Conservation (phyloP, 371 early-diverging fungal genomes). For the Lichtheimia corymbifera region DNA sequence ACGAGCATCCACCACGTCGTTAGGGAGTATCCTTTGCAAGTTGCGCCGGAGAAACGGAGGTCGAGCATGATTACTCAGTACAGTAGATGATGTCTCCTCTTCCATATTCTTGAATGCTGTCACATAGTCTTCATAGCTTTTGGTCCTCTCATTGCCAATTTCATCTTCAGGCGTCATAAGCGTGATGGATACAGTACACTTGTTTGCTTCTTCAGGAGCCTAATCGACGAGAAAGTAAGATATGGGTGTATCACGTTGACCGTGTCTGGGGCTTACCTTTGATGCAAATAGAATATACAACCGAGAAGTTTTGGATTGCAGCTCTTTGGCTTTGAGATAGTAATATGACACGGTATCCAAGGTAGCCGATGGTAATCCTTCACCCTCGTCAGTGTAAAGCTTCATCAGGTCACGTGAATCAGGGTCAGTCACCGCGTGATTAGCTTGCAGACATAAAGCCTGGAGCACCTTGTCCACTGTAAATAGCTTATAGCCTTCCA, state of each 20-base stretch:
- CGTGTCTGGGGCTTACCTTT: conserved; percentile 50
- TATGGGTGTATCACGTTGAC: neutral
- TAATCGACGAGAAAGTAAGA: neutral
- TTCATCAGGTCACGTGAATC: conserved; percentile 1
- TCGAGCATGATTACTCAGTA: neutral
- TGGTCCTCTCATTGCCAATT: neutral
- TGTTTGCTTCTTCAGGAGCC: neutral
- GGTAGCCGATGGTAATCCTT: neutral
- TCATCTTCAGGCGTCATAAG: conserved; percentile 5
- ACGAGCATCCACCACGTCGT: neutral
- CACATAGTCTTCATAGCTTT: conserved; percentile 7
- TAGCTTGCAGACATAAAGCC: conserved; percentile 68
- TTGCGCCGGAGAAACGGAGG: neutral
- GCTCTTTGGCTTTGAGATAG: conserved; percentile 71
- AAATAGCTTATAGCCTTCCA: conserved; percentile 80
- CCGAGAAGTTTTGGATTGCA: conserved; percentile 67
- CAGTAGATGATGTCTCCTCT: neutral
- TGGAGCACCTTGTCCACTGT: conserved; percentile 80
- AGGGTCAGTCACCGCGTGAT: conserved; percentile 6
- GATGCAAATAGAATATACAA: conserved; percentile 66
- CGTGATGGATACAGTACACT: conserved; percentile 4
- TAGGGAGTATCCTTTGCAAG: neutral
- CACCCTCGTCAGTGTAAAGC: conserved; percentile 1
- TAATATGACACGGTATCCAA: conserved; percentile 38
- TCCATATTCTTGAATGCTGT: neutral